Evolutionary conservation across 2,329 filamentous ascomycete species (phyloP).

Genomic region (Eutypa lata): DNA sequence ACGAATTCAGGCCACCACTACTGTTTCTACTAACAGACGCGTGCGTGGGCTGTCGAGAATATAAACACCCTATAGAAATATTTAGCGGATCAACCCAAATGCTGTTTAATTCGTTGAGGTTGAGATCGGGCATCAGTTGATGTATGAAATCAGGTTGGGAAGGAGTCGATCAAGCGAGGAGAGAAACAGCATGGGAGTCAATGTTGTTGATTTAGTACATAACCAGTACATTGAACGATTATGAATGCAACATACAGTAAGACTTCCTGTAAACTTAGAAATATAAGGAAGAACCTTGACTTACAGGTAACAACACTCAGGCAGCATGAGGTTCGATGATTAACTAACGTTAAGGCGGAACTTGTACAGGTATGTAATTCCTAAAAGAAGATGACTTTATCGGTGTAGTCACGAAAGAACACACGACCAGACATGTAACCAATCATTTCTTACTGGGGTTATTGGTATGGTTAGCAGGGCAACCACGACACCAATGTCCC

Average conservation of each 20-base stretch:
- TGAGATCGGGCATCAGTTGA: neutral
- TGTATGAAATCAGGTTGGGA: neutral
- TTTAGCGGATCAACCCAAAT: neutral
- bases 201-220: neutral
- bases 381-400: neutral
- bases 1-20: neutral
- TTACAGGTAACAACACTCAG: neutral
- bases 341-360: neutral
- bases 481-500: neutral
- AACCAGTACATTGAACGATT: too few relatives aligned
- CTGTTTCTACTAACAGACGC: conserved; percentile 6
- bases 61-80: neutral
- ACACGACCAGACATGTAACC: neutral
- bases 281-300: neutral
- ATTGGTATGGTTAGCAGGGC: neutral
- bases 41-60: conserved; percentile 1
- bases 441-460: neutral
- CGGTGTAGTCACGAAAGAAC: neutral
- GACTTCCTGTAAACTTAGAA: neutral
- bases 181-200: neutral
- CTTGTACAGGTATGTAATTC: neutral
- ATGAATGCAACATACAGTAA: too few relatives aligned
- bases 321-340: neutral
- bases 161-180: neutral
- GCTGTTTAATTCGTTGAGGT: neutral